These are phyloP conservation scores for Chiua sp. DNA, from an alignment of 1,284 basidiomycete genomes.

Conservation along the genomic window DNA sequence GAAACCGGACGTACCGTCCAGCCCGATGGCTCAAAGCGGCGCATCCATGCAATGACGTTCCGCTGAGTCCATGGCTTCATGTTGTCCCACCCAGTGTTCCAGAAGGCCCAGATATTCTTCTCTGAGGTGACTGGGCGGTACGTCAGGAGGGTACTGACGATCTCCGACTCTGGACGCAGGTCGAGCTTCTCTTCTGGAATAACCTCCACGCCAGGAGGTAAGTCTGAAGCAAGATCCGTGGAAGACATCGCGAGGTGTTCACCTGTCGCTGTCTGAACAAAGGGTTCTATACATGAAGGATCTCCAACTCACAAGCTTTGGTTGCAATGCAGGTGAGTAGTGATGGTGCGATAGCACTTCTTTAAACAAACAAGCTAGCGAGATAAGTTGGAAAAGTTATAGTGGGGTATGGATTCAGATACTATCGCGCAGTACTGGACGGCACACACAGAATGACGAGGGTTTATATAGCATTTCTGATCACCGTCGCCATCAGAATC, in stretches of 20 bases:
- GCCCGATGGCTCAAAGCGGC: constrained; percentile 11
- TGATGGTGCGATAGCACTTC: background rate
- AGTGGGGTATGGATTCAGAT: too few relatives aligned
- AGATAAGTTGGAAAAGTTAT: background rate
- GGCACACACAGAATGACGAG: too few relatives aligned
- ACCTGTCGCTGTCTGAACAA: background rate
- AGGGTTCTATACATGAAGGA: background rate
- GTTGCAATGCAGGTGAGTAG: background rate
- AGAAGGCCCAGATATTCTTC: constrained; percentile 13
- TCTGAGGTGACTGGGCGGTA: constrained; percentile 8
- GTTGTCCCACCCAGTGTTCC: constrained; percentile 5
- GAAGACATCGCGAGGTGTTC: background rate
- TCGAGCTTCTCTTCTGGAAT: constrained; percentile 6
- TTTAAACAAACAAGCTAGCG: background rate
- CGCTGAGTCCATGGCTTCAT: constrained; percentile 14
- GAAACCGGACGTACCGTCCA: constrained; percentile 6
- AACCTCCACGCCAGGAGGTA: background rate
- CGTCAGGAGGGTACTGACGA: background rate
- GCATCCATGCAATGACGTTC: constrained; percentile 12
- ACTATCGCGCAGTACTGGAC: too few relatives aligned
- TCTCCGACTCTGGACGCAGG: constrained; percentile 2
- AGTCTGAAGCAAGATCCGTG: background rate
- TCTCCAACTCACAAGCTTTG: background rate
- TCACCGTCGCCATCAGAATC: too few relatives aligned
- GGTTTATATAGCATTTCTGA: too few relatives aligned